These are phyloP conservation scores for Periconia sp. DNA, from an alignment of 2,329 filamentous ascomycete species.

Conservation along the genomic window DNA sequence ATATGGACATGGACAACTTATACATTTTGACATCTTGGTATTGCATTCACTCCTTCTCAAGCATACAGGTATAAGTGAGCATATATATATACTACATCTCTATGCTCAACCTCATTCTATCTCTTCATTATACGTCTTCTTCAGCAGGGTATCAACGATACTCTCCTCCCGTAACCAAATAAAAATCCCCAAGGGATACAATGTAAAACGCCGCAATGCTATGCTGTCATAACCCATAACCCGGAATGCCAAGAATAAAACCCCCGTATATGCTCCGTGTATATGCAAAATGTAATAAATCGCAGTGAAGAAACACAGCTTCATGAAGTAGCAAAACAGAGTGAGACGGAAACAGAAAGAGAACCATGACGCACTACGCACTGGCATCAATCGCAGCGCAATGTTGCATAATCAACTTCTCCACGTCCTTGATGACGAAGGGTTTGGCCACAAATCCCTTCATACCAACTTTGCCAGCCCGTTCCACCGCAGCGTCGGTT, in stretches of 20 bases:
- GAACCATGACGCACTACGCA: neutral
- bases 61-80: no score
- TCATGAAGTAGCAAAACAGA: neutral
- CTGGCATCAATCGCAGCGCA: constrained; percentile 29
- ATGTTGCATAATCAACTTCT: constrained; percentile 59
- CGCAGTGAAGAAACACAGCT: neutral
- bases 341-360: constrained; percentile 6
- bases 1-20: no score
- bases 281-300: neutral
- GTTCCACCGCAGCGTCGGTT: constrained; percentile 63
- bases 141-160: neutral
- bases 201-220: constrained; percentile 9
- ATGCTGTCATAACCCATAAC: constrained; percentile 6
- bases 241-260: neutral
- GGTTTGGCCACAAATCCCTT: constrained; percentile 70
- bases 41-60: no score
- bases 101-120: no score
- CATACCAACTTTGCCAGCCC: constrained; percentile 65
- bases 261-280: neutral
- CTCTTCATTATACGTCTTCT: neutral
- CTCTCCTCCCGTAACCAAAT: neutral
- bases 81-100: no score
- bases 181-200: neutral
- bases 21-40: no score
- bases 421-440: constrained; percentile 64